These are phyloP conservation scores for Alternaria tenuissima DNA, from an alignment of 2,329 filamentous ascomycete species.

Conservation along the genomic window DNA sequence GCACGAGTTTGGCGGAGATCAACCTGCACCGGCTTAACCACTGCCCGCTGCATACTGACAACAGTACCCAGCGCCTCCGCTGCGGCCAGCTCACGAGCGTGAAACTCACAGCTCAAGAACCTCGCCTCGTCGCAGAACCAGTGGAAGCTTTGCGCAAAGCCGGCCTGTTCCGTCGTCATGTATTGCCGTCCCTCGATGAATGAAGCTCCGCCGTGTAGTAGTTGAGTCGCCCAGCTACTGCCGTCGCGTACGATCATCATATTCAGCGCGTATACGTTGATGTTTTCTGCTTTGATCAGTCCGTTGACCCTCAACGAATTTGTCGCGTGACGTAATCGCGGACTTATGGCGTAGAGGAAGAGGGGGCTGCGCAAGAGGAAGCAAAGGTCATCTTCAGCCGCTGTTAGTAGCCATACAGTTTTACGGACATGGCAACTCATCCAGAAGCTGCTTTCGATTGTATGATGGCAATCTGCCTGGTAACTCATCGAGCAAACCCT, in stretches of 20 bases:
- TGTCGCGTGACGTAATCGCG: conserved; percentile 2
- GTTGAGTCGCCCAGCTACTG: conserved; percentile 15
- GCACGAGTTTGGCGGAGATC: background rate
- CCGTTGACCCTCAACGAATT: background rate
- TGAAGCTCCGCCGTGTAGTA: conserved; percentile 2
- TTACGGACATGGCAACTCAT: background rate
- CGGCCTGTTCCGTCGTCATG: background rate
- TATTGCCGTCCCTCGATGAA: conserved; percentile 20
- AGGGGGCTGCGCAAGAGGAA: conserved; percentile 18
- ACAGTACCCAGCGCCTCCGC: background rate
- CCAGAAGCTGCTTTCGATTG: conserved; percentile 13
- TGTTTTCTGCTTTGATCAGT: background rate
- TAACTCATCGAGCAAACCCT: conserved; percentile 10
- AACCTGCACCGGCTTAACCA: background rate
- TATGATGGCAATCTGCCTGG: conserved; percentile 10
- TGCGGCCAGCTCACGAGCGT: conserved; percentile 12
- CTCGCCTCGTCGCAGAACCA: conserved; percentile 24
- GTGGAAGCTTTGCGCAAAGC: conserved; percentile 13
- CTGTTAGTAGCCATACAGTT: background rate
- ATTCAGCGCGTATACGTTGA: background rate
- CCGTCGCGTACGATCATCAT: conserved; percentile 13
- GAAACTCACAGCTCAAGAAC: conserved; percentile 15
- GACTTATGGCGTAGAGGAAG: conserved; percentile 15
- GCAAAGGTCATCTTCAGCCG: conserved; percentile 10
- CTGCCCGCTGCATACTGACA: background rate